Percentiles rank a stretch among this genome's conserved stretches.
These are phyloP conservation scores for Solanum bulbocastanum DNA, from an alignment of 257 asterid genomes.

Conservation along the genomic window DNA sequence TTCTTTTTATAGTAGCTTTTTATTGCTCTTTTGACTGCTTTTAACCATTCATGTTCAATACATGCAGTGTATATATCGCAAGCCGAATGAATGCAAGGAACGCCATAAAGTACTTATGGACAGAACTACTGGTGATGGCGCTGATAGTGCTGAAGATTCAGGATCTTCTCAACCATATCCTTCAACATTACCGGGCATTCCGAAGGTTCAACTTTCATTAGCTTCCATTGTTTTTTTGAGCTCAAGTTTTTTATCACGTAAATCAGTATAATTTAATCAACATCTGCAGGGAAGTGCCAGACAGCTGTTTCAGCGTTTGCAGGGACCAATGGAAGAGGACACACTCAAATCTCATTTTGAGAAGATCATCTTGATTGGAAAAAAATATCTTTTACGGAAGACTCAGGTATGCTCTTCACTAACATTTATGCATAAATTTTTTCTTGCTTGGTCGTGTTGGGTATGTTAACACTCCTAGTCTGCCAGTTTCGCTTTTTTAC, in stretches of 20 bases:
- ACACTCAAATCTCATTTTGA: slow-evolving; percentile 90
- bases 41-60: not conserved
- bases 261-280: slow-evolving; percentile 4
- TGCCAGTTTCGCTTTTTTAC: not conserved
- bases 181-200: slow-evolving; percentile 92
- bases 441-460: not conserved
- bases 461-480: not conserved
- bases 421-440: not conserved
- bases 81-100: slow-evolving; percentile 93
- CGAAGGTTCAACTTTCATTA: slow-evolving; percentile 44
- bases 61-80: slow-evolving; percentile 71
- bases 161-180: slow-evolving; percentile 94
- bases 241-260: not conserved
- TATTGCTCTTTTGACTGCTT: not conserved
- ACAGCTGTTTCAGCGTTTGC: slow-evolving; percentile 87
- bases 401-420: slow-evolving; percentile 42
- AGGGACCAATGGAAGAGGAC: slow-evolving; percentile 98
- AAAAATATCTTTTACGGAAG: slow-evolving; percentile 45
- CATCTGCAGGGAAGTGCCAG: slow-evolving; percentile 92
- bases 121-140: slow-evolving; percentile 71
- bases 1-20: not conserved
- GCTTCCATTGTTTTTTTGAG: slow-evolving; percentile 3
- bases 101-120: slow-evolving; percentile 82
- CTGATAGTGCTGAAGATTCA: slow-evolving; percentile 95
- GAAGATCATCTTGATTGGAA: slow-evolving; percentile 66